Evolutionary conservation across 2,329 filamentous ascomycete genomes (phyloP), one percentile per base, ranked within the genome.

Genomic region (Xylariaceae sp.): DNA sequence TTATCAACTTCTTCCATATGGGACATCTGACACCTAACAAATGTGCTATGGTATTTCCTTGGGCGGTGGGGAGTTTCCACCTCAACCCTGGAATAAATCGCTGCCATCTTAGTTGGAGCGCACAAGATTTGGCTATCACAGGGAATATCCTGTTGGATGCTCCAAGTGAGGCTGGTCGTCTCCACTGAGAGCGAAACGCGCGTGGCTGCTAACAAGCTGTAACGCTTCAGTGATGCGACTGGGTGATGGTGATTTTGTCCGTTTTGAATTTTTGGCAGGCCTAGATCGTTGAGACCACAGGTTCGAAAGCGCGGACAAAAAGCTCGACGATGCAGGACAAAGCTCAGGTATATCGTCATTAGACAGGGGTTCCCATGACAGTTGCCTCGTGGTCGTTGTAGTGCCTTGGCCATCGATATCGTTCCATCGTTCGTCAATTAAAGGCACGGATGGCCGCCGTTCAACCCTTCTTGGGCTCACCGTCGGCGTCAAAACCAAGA

Each of bases 401-500:
- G n/a, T n/a, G 18, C 17, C 17, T 51, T 50, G n/a, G 50, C 42
- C 10, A 13, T 52, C 23, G 6, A 45, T 11, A 15, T 17, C n/a
- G 7, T 56, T 23, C 37, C 10, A 37, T 17, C 13, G 30, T 49
- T 48, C 30, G 34, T 30, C 18, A 11, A 11, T 48, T 45, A 17
- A 18, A 50, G 4, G 48, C n/a, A 35, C 37, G 44, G 45, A 13
- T 30, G 51, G 15, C 35, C 50, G 15, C 35, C n/a, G 2, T 44
- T 63, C 61, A 64, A 35, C 56, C 57, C 55, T 57, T 50, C 52
- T 79, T 80, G 1, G 76, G 75, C 64, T 92, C 88, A 2, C 88
- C 90, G 8, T 95, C 88, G 0, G 83, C 76, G 72, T 95, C 88
- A 64, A 97, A 91, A 0, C 93, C 93, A 34, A 99, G 79, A 2